Evolutionary conservation across 2,329 filamentous ascomycete species (phyloP).

Genomic region (Huntiella bhutanensis): DNA sequence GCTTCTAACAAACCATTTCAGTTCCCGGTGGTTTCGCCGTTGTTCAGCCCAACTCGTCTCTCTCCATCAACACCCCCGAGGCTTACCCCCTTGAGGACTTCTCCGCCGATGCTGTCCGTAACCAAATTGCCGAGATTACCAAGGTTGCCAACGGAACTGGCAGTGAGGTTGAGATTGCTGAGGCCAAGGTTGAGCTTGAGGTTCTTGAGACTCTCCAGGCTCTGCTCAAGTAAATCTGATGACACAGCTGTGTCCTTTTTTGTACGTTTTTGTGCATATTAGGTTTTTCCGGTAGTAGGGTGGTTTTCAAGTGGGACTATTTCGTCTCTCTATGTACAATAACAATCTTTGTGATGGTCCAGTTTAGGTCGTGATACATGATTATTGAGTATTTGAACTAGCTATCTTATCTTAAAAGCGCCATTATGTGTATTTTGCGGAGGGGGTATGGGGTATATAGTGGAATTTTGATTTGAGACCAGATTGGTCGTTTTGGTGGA

Average conservation of each 20-base stretch:
- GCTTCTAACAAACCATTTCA: slow-evolving; percentile 19
- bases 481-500: background rate
- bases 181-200: slow-evolving; percentile 99
- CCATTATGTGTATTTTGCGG: background rate
- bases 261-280: background rate
- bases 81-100: slow-evolving; percentile 91
- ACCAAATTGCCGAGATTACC: slow-evolving; percentile 85
- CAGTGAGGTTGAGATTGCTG: slow-evolving; percentile 92
- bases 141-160: slow-evolving; percentile 82
- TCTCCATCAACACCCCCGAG: slow-evolving; percentile 98
- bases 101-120: slow-evolving; percentile 72
- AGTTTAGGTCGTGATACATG: background rate
- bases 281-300: too few relatives aligned
- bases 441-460: background rate
- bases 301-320: too few relatives aligned
- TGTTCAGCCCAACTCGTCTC: slow-evolving; percentile 80
- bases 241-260: background rate
- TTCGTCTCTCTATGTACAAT: too few relatives aligned
- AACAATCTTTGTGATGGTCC: too few relatives aligned
- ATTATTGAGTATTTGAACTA: background rate
- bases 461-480: too few relatives aligned
- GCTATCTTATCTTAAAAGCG: too few relatives aligned
- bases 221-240: slow-evolving; percentile 12
- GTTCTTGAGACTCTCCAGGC: slow-evolving; percentile 13
- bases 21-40: slow-evolving; percentile 94